Evolutionary conservation across 306 rosid species (phyloP).

Genomic region (Canavalia gladiata): DNA sequence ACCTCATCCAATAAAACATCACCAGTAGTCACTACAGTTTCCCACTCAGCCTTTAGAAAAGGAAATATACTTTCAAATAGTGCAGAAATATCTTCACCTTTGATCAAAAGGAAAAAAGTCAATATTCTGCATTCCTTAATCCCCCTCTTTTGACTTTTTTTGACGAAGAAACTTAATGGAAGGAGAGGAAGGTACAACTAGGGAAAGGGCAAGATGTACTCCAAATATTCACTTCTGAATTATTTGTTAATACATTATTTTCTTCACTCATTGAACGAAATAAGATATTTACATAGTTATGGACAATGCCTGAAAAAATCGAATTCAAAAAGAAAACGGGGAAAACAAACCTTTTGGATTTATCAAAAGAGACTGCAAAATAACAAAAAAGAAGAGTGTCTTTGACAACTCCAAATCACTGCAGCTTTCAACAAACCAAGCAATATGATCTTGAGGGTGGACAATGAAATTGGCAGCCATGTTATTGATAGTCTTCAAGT

Average conservation of each 20-base stretch:
- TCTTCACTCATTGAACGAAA: not conserved
- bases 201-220: not conserved
- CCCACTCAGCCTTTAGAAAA: constrained; percentile 80
- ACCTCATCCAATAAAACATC: constrained; percentile 72
- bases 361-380: constrained; percentile 66
- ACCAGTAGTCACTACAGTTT: constrained; percentile 55
- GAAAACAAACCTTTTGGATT: constrained; percentile 57
- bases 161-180: not conserved
- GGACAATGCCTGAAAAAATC: constrained; percentile 19
- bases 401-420: constrained; percentile 69
- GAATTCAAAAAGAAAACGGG: constrained; percentile 30
- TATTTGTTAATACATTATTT: not conserved
- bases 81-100: constrained; percentile 55
- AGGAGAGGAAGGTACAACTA: constrained; percentile 36
- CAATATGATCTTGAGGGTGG: constrained; percentile 61
- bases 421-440: constrained; percentile 69
- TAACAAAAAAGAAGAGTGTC: constrained; percentile 69
- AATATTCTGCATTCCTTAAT: constrained; percentile 40
- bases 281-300: constrained; percentile 10
- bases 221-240: constrained; percentile 19
- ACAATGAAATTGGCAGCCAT: constrained; percentile 71
- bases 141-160: not conserved
- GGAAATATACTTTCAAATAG: constrained; percentile 67
- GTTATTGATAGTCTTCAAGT: constrained; percentile 64
- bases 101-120: constrained; percentile 41